Evolutionary conservation across 2,329 filamentous ascomycete species (phyloP), one percentile per base, ranked within the genome.

Genomic region (Graphilbum sp.): DNA sequence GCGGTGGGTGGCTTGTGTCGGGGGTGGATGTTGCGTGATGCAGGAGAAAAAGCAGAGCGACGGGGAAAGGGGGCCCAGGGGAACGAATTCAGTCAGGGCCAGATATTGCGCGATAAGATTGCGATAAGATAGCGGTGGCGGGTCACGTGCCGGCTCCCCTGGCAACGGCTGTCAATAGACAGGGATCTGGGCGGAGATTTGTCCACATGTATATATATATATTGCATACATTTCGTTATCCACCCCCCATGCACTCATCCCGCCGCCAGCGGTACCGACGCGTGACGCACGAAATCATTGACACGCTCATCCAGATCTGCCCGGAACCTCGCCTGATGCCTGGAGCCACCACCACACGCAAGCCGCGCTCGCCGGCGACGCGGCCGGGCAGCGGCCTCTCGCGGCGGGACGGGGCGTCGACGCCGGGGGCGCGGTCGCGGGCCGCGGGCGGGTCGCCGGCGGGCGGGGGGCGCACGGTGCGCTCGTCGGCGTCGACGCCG

Each of bases 401-500:
- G 30, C 4, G 15, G 16, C 4, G n/a, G 4, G 16, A 12, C 34
- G 40, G 35, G 40, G 13, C 35, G 13, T 19, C 37, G 5, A 20
- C 30, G 15, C 21, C 38, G 10, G 43, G 37, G 10, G 25, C 35
- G 45, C 11, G 11, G 27, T 12, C 23, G 23, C 7, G 7, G 12
- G 23, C 23, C 23, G 7, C 23, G 23, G 12, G 7, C 23, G 23
- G 23, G 7, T 25, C 27, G 27, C 27, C 27, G 11, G 27, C 27
- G 10, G 10, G 11, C 8, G 13, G 15, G 5, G 13, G 11, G 5
- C 49, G 49, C 52, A 55, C 60, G 32, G 57, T 71, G 42, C 64
- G 61, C 50, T 86, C 81, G 17, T 78, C 73, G 39, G 82, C 82
- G 35, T 87, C 82, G 39, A 87, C 79, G 41, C 82, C 82, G 27